Conservation (phyloP, 2,329 filamentous ascomycete genomes). For the Xylaria sp. region DNA sequence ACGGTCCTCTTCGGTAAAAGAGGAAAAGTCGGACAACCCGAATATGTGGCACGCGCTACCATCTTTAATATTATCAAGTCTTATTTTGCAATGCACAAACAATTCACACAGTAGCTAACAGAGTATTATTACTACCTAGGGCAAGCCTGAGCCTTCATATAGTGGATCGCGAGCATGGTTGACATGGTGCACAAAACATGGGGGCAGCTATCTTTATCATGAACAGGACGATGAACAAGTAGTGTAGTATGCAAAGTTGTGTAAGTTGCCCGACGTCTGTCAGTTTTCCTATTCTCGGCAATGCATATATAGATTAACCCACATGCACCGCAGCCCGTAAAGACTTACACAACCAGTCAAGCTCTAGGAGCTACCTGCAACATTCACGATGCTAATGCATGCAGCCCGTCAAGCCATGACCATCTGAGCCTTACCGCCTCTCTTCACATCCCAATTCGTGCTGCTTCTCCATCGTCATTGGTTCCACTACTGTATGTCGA, state of each 20-base stretch:
- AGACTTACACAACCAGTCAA: background rate
- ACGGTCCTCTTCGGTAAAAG: background rate
- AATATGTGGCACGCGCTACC: conserved; percentile 15
- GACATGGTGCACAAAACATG: conserved; percentile 9
- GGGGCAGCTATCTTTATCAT: background rate
- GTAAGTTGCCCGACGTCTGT: conserved; percentile 10
- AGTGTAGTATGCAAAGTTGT: background rate
- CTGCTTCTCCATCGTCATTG: conserved; percentile 7
- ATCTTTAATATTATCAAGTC: conserved; percentile 16
- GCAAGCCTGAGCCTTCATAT: conserved; percentile 18
- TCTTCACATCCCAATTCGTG: background rate
- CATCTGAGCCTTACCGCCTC: conserved; percentile 24
- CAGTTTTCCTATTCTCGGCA: conserved; percentile 17
- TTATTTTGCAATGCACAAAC: conserved; percentile 5
- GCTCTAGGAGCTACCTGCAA: background rate
- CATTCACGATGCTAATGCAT: conserved; percentile 30
- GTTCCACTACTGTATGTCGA: background rate
- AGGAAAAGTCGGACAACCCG: conserved; percentile 15
- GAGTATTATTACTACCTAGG: conserved; percentile 3
- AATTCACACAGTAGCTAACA: background rate
- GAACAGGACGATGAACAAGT: background rate
- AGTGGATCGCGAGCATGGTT: conserved; percentile 33
- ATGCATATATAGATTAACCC: conserved; percentile 1
- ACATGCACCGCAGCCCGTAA: conserved; percentile 8
- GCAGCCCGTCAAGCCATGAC: conserved; percentile 15